Evolutionary conservation across 306 rosid genomes (phyloP).

Genomic region (Echinosophora koreensis): DNA sequence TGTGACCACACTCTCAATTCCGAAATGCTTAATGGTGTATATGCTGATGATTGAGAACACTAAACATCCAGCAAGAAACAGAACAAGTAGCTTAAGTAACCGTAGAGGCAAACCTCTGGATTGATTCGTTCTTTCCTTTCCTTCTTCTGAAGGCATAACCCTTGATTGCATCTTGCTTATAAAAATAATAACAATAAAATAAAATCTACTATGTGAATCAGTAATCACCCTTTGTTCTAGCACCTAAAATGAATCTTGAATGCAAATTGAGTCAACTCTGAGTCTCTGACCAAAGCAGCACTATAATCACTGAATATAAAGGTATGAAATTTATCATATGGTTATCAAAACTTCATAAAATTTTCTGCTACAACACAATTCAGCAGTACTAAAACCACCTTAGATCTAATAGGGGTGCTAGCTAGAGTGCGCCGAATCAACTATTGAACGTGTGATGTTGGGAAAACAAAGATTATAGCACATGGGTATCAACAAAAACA

Average conservation of each 20-base stretch:
- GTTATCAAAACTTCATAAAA: constrained; percentile 2
- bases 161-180: constrained; percentile 74
- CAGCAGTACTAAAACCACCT: constrained; percentile 6
- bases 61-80: constrained; percentile 70
- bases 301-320: constrained; percentile 7
- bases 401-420: constrained; percentile 50
- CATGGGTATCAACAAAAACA: constrained; percentile 43
- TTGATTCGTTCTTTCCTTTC: constrained; percentile 69
- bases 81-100: constrained; percentile 63
- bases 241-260: neutral
- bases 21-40: constrained; percentile 77
- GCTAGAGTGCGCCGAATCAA: constrained; percentile 34
- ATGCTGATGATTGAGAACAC: constrained; percentile 75
- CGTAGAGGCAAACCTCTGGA: constrained; percentile 73
- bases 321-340: constrained; percentile 32
- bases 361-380: constrained; percentile 15
- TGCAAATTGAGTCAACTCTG: constrained; percentile 10
- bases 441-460: constrained; percentile 34
- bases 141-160: constrained; percentile 77
- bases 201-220: constrained; percentile 31
- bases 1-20: constrained; percentile 61
- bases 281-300: neutral
- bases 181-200: neutral
- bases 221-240: constrained; percentile 31
- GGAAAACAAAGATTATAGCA: constrained; percentile 20